Evolutionary conservation across 1,284 basidiomycete species (phyloP).

Genomic region (Bjerkandera adusta): DNA sequence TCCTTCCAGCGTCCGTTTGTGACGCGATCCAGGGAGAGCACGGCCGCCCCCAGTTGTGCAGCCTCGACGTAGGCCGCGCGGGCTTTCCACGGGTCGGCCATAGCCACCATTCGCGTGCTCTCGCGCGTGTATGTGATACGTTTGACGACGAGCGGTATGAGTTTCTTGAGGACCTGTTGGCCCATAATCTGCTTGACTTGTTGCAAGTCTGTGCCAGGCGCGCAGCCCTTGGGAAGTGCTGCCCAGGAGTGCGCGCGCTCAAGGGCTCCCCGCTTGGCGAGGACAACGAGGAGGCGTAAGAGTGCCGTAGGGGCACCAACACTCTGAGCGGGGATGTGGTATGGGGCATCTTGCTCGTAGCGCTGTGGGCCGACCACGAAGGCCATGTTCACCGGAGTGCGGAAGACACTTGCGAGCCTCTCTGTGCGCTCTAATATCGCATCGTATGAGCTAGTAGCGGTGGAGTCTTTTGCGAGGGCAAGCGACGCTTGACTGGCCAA

Average conservation of each 20-base stretch:
- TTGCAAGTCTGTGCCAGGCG: slow-evolving; percentile 4
- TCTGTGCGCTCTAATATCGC: no score
- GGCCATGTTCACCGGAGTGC: background rate
- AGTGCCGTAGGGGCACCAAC: slow-evolving; percentile 5
- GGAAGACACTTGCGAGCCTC: background rate
- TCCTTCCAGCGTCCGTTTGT: slow-evolving; percentile 23
- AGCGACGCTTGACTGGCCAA: background rate
- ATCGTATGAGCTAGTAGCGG: no score
- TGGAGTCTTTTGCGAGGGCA: no score
- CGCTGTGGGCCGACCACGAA: background rate
- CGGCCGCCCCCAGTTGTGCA: slow-evolving; percentile 29
- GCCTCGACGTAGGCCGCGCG: slow-evolving; percentile 23
- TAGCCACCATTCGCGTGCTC: slow-evolving; percentile 15
- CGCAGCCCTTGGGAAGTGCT: slow-evolving; percentile 4
- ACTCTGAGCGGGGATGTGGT: background rate
- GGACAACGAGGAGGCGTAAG: slow-evolving; percentile 2
- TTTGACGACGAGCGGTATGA: slow-evolving; percentile 23
- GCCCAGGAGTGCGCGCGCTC: background rate
- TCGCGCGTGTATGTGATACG: slow-evolving; percentile 21
- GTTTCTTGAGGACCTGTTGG: slow-evolving; percentile 21
- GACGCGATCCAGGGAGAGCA: slow-evolving; percentile 28
- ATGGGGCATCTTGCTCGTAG: background rate
- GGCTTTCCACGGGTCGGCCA: slow-evolving; percentile 14
- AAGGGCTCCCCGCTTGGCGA: slow-evolving; percentile 6
- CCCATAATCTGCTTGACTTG: slow-evolving; percentile 28